Evolutionary conservation across 1,284 basidiomycete species (phyloP).

Genomic region (Xerocomus nothofagi): DNA sequence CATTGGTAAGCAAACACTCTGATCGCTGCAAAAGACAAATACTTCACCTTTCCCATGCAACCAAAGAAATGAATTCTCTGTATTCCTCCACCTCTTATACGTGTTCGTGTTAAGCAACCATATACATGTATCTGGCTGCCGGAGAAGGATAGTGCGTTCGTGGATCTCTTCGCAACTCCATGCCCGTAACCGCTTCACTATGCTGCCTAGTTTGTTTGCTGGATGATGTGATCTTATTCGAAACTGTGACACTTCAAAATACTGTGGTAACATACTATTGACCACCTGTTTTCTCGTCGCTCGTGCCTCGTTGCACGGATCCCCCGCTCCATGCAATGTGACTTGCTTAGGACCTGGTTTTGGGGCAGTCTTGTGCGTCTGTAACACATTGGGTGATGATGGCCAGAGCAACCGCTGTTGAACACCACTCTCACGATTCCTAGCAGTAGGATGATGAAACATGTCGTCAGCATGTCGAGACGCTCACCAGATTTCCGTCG

Average conservation of each 20-base stretch:
- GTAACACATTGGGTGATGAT: not conserved
- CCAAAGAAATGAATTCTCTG: conserved; percentile 16
- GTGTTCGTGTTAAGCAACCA: conserved; percentile 8
- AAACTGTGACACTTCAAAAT: too few relatives aligned
- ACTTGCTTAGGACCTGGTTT: too few relatives aligned
- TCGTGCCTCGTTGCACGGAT: too few relatives aligned
- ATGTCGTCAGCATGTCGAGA: not conserved
- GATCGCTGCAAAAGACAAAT: not conserved
- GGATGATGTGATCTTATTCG: too few relatives aligned
- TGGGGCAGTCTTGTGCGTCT: too few relatives aligned
- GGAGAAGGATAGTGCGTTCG: not conserved
- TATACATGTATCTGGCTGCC: conserved; percentile 14
- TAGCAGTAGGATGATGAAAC: not conserved
- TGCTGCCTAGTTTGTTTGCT: not conserved
- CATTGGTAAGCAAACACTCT: not conserved
- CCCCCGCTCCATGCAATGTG: too few relatives aligned
- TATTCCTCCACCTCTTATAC: conserved; percentile 12
- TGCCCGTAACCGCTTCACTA: conserved; percentile 2
- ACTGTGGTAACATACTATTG: too few relatives aligned
- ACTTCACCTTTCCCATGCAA: conserved; percentile 14
- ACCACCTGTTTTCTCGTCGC: too few relatives aligned
- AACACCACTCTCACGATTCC: not conserved
- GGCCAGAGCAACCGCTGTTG: not conserved
- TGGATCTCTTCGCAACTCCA: conserved; percentile 7
- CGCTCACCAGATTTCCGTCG: not conserved